Conservation (phyloP, 2,329 filamentous ascomycete species). For the Epichloe sp. region DNA sequence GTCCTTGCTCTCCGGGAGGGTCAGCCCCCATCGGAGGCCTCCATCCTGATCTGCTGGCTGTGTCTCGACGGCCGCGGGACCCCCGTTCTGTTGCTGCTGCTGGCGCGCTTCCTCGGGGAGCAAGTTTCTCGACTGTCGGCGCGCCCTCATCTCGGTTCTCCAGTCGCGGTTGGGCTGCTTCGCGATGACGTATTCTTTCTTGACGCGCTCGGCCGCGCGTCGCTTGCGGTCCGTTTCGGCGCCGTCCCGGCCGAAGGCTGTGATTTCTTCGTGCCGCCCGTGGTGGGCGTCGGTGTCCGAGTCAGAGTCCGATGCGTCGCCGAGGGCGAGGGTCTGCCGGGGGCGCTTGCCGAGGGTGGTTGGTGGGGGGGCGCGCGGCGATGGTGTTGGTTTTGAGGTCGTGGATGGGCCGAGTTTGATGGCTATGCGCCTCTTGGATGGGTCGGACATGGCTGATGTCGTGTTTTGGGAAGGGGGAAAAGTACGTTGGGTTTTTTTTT, state of each 20-base stretch:
- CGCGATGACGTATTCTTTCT: conserved; percentile 41
- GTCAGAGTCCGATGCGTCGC: conserved; percentile 30
- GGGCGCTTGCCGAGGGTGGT: conserved; percentile 36
- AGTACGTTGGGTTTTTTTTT: not conserved
- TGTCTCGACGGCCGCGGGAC: conserved; percentile 13
- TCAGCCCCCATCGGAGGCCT: conserved; percentile 43
- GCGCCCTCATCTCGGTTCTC: conserved; percentile 39
- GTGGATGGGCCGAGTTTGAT: conserved; percentile 31
- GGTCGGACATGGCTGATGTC: conserved; percentile 22
- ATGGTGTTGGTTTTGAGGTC: conserved; percentile 2
- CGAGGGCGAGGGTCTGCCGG: conserved; percentile 24
- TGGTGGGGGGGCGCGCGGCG: conserved; percentile 20
- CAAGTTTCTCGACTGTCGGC: conserved; percentile 37
- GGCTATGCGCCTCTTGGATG: conserved; percentile 29
- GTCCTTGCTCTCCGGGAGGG: conserved; percentile 28
- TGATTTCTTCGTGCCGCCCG: conserved; percentile 32
- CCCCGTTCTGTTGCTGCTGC: conserved; percentile 21
- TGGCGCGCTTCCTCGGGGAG: conserved; percentile 43
- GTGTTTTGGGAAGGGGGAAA: not conserved
- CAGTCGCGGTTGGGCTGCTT: conserved; percentile 48
- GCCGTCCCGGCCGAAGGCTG: conserved; percentile 34
- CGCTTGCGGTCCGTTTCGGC: conserved; percentile 26
- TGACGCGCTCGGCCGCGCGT: conserved; percentile 13
- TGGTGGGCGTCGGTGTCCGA: conserved; percentile 28
- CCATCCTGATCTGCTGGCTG: conserved; percentile 33